Evolutionary conservation across 805 yeast species (phyloP).

Genomic region (Monosporozyma siamensis): DNA sequence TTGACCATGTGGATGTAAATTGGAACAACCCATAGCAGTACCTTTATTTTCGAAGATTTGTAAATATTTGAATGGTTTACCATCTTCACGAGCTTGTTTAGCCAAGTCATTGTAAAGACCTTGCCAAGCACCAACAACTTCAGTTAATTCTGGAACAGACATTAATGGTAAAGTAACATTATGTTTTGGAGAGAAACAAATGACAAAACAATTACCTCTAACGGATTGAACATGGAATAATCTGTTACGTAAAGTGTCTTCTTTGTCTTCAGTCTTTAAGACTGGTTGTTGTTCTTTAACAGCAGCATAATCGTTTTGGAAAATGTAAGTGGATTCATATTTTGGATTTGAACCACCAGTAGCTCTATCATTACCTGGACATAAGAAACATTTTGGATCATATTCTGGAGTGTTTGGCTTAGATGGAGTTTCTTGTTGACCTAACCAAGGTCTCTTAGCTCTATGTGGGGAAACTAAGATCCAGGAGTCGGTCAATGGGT

Average conservation of each 20-base stretch:
- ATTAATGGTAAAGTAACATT: conserved; percentile 56
- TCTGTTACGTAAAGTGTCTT: conserved; percentile 30
- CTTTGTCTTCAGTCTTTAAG: conserved; percentile 18
- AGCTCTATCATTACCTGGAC: conserved; percentile 63
- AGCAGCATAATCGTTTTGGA: conserved; percentile 64
- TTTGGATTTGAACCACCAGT: conserved; percentile 51
- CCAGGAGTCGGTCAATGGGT: conserved; percentile 61
- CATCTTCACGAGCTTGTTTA: conserved; percentile 29
- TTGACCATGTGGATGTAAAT: conserved; percentile 78
- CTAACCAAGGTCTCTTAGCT: conserved; percentile 75
- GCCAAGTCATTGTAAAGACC: conserved; percentile 39
- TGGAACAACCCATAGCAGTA: conserved; percentile 73
- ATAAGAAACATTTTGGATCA: conserved; percentile 59
- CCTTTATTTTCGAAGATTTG: conserved; percentile 77
- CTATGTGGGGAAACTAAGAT: conserved; percentile 70
- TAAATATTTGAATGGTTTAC: conserved; percentile 44
- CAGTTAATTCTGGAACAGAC: conserved; percentile 35
- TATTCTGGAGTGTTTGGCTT: conserved; percentile 40
- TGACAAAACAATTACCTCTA: conserved; percentile 59
- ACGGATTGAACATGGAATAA: conserved; percentile 50
- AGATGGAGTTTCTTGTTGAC: conserved; percentile 48
- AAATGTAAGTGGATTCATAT: conserved; percentile 48
- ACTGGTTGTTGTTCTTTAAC: conserved; percentile 50
- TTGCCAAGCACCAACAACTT: conserved; percentile 56
- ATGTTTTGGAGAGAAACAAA: conserved; percentile 66